Evolutionary conservation across 768 basidiomycete genomes (phyloP).

Genomic region (Suillus spraguei): DNA sequence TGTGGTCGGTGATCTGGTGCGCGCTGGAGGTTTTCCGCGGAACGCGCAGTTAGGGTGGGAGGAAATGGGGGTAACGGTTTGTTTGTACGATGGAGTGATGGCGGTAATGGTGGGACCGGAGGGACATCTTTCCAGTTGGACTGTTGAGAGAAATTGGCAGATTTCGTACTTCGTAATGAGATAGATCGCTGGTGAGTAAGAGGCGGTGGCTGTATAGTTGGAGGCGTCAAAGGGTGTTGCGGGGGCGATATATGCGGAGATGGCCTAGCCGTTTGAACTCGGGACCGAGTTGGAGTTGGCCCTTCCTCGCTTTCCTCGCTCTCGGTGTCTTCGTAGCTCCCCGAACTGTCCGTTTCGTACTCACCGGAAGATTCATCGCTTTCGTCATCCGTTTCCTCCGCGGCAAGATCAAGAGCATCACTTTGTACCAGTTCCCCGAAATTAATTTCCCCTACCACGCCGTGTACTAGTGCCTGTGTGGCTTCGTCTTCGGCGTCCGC

Average conservation of each 20-base stretch:
- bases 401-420: slow-evolving; percentile 80
- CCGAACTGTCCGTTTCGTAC: slow-evolving; percentile 28
- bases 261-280: slow-evolving; percentile 1
- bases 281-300: slow-evolving; percentile 3
- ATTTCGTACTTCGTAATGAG: slow-evolving; percentile 50
- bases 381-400: slow-evolving; percentile 61
- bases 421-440: slow-evolving; percentile 79
- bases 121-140: slow-evolving; percentile 33
- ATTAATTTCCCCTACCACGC: slow-evolving; percentile 79
- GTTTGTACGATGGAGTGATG: slow-evolving; percentile 30
- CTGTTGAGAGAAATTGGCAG: slow-evolving; percentile 38
- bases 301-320: slow-evolving; percentile 18
- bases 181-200: slow-evolving; percentile 35
- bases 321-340: slow-evolving; percentile 13
- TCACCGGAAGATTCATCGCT: slow-evolving; percentile 43
- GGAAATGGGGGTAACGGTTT: slow-evolving; percentile 47
- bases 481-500: slow-evolving; percentile 82
- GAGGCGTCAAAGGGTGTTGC: slow-evolving; percentile 7
- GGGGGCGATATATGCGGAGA: slow-evolving; percentile 8
- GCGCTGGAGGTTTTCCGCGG: slow-evolving; percentile 21
- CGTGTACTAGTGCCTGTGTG: slow-evolving; percentile 76
- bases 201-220: slow-evolving; percentile 10
- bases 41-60: slow-evolving; percentile 16
- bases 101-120: slow-evolving; percentile 47
- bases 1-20: slow-evolving; percentile 17